phyloP scores from a whole-genome alignment of 148 eudicot genomes.

The Simmondsia chinensis region DNA sequence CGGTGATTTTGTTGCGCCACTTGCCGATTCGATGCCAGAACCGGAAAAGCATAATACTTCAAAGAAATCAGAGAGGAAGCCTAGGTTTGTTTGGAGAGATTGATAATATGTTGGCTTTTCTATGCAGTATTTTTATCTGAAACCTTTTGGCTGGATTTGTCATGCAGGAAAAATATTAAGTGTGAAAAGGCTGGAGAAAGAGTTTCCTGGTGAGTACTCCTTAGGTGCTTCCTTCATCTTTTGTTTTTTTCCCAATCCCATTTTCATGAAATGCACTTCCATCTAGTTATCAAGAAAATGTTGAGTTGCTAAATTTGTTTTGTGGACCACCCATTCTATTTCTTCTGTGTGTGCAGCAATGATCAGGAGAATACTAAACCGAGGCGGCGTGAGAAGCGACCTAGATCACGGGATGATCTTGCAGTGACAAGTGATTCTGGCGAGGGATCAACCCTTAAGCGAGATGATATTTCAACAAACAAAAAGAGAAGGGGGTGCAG shows the following conservation, averaged over 20 bases:
- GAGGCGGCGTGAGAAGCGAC: background rate
- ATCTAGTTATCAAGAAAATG: background rate
- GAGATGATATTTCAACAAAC: background rate
- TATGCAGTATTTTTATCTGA: background rate
- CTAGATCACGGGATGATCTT: conserved; percentile 1
- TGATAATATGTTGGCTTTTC: background rate
- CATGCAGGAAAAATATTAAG: conserved; percentile 4
- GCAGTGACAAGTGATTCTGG: background rate
- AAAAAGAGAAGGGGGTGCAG: background rate
- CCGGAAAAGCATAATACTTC: conserved; percentile 17
- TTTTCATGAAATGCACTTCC: too few relatives aligned
- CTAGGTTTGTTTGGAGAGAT: conserved; percentile 14
- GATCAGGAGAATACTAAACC: background rate
- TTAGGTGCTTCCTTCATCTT: background rate
- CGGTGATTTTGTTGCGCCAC: conserved; percentile 42
- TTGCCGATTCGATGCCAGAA: conserved; percentile 18
- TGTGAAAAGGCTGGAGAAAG: background rate
- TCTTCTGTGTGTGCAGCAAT: background rate
- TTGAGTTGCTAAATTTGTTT: too few relatives aligned
- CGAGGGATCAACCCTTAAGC: background rate
- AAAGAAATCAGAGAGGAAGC: conserved; percentile 14
- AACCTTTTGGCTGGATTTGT: conserved; percentile 1
- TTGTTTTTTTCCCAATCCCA: background rate
- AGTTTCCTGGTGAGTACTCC: conserved; percentile 7
- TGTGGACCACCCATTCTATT: too few relatives aligned